A percentile compares a stretch with the other conserved stretches of the same genome.
These are phyloP conservation scores for Larix kaempferi DNA, from an alignment of 75 land plant genomes.

Conservation along the genomic window DNA sequence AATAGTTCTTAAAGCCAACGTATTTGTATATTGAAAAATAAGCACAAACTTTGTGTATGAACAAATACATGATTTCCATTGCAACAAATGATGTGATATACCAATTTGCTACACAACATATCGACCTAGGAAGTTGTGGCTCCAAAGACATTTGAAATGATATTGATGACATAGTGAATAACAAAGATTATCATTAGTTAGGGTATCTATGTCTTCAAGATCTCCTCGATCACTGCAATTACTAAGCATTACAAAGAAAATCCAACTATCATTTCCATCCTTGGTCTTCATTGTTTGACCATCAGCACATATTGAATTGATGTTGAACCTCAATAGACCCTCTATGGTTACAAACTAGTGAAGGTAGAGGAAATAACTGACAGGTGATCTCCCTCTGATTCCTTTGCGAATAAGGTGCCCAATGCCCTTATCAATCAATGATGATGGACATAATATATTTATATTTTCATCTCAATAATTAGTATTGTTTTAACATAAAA, in stretches of 20 bases:
- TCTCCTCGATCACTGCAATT: not conserved
- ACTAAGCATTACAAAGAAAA: not conserved
- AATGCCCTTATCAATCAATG: slow-evolving; percentile 43
- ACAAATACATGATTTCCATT: not conserved
- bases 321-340: no score
- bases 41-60: not conserved
- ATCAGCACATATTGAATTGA: no score
- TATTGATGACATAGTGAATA: slow-evolving; percentile 56
- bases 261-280: not conserved
- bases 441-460: slow-evolving; percentile 46
- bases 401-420: slow-evolving; percentile 73
- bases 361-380: slow-evolving; percentile 43
- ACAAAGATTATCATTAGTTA: not conserved
- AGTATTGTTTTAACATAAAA: no score
- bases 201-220: not conserved
- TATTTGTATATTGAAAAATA: not conserved
- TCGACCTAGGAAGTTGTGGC: slow-evolving; percentile 90
- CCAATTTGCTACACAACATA: slow-evolving; percentile 95
- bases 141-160: slow-evolving; percentile 90
- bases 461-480: no score
- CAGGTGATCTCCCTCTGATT: slow-evolving; percentile 92
- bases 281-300: no score
- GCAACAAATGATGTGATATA: slow-evolving; percentile 16
- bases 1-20: not conserved
- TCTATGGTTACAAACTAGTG: no score